A percentile compares a stretch with the other conserved stretches of the same genome.
These are phyloP conservation scores for Aspergillus haitiensis DNA, from an alignment of 495 filamentous ascomycete species.

Conservation along the genomic window DNA sequence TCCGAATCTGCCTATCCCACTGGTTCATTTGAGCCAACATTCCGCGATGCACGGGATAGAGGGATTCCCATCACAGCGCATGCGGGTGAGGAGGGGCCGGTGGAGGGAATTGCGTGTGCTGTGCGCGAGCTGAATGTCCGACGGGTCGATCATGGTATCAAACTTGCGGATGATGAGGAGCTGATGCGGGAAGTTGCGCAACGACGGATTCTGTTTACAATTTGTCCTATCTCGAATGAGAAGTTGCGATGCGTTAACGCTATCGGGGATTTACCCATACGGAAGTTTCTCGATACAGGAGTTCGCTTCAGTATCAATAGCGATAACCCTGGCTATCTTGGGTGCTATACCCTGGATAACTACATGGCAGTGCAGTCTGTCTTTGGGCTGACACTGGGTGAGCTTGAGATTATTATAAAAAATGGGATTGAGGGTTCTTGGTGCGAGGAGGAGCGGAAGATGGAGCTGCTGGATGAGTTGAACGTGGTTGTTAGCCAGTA, in stretches of 20 bases:
- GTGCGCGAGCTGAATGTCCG: background rate
- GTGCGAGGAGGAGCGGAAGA: background rate
- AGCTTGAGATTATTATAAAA: background rate
- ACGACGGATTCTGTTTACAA: background rate
- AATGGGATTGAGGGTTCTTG: conserved; percentile 1
- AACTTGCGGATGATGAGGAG: conserved; percentile 5
- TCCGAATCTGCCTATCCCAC: background rate
- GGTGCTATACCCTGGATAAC: background rate
- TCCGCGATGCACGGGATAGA: background rate
- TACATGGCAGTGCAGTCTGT: background rate
- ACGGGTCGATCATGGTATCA: background rate
- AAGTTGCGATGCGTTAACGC: background rate
- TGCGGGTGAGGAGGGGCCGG: background rate
- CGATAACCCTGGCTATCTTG: background rate
- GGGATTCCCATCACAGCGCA: background rate
- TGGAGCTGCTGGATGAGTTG: background rate
- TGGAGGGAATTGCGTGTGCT: background rate
- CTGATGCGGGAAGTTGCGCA: background rate
- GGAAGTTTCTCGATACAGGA: background rate
- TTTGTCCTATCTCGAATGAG: conserved; percentile 1
- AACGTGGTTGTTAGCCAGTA: background rate
- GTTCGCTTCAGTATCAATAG: background rate
- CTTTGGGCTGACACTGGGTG: background rate
- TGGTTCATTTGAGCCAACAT: background rate
- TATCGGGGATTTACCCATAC: background rate